Conservation (phyloP, 768 basidiomycete species). For the Pulveroboletus sp. region DNA sequence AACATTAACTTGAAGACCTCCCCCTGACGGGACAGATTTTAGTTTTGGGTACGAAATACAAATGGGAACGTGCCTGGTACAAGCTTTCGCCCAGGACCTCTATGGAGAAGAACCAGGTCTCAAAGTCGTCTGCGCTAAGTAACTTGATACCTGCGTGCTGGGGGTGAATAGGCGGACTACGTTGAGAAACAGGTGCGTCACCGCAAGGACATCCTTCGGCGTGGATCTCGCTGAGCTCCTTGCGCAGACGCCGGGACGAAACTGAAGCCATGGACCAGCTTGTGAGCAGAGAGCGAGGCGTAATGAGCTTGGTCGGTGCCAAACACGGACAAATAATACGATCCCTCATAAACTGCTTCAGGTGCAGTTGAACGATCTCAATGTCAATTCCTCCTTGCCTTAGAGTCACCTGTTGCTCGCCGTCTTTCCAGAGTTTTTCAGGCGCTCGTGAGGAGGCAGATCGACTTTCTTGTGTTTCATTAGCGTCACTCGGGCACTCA, state of each 20-base stretch:
- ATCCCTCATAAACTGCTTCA: constrained; percentile 25
- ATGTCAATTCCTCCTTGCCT: constrained; percentile 50
- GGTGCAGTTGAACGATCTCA: not conserved
- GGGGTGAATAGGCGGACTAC: not conserved
- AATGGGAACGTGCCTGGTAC: constrained; percentile 50
- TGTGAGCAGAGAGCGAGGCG: constrained; percentile 1
- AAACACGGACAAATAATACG: constrained; percentile 37
- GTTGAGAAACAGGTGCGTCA: constrained; percentile 23
- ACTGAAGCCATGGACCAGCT: constrained; percentile 51
- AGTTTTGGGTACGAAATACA: not conserved
- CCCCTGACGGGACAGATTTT: constrained; percentile 40
- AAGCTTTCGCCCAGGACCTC: constrained; percentile 81
- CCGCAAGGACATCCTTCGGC: constrained; percentile 64
- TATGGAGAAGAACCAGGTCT: constrained; percentile 73
- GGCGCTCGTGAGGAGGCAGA: constrained; percentile 73
- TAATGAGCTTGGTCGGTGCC: constrained; percentile 4
- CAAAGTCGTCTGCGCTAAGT: constrained; percentile 70
- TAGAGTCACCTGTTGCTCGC: constrained; percentile 67
- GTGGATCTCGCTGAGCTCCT: constrained; percentile 67
- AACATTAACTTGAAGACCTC: constrained; percentile 78
- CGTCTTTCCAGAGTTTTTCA: constrained; percentile 40
- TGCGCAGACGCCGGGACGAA: constrained; percentile 58
- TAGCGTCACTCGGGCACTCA: constrained; percentile 9
- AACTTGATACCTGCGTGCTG: constrained; percentile 59
- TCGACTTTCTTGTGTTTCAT: constrained; percentile 26